Evolutionary conservation across 371 early-diverging fungal genomes (phyloP), one percentile per base, ranked within the genome.

Genomic region (Mortierella sp.): DNA sequence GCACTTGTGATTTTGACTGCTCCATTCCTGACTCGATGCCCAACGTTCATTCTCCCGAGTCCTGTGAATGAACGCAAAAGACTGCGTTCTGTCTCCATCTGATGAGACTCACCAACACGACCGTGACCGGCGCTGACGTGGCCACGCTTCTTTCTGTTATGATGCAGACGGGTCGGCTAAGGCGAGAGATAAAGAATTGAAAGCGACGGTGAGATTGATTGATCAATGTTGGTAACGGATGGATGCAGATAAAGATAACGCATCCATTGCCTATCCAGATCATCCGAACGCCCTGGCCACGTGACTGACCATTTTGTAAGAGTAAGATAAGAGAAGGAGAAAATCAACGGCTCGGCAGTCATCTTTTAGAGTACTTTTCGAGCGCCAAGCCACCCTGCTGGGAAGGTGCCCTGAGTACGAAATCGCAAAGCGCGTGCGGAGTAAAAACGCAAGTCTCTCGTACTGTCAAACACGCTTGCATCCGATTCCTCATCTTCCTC

Each of bases 91-190:
- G 37, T 34, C 37, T 34, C 37, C 14, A 14, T 7, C 37, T 2
- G 14, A 11, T 11, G 37, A 34, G 9, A 82, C 80, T 66, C 69
- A 82, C 83, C 92, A 79, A 94, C 85, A 86, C 95, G 93, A 88
- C 95, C 95, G 90, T 95, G 94, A 87, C 95, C 95, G 88, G 93
- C 93, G 56, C 93, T 93, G 80, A 95, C 95, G 90, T 95, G 93
- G 75, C 95, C 95, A 82, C 95, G 92, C 89, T 88, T 88, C 90
- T 94, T 95, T 83, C 95, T 87, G 84, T 89, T 92, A 83, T 94
- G 89, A 81, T 86, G 85, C 76, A 92, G 85, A 85, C 94, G 87
- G 85, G 95, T 89, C 86, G 94, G 93, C 95, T 93, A 85, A 17
- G 73, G 12, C 11, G 21, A 26, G 14, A 30, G 26, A 14, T 9